A percentile compares a stretch with the other conserved stretches of the same genome.
Conservation (phyloP, 2,329 filamentous ascomycete species). For the Phymatotrichopsis omnivora region DNA sequence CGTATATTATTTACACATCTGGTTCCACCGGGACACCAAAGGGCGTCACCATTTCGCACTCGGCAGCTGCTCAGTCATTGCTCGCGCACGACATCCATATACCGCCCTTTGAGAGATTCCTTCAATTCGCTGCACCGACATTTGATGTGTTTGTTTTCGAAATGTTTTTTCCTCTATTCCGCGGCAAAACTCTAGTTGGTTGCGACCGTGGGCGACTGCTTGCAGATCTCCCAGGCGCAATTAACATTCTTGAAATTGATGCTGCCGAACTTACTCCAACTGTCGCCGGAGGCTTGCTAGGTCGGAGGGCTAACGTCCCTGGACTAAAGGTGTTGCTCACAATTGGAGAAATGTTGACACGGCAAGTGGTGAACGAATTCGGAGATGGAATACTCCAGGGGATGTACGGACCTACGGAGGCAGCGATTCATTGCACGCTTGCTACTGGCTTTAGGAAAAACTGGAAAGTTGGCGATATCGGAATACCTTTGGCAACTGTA, state of each 20-base stretch:
- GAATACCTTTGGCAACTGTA: constrained; percentile 68
- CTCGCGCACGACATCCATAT: constrained; percentile 72
- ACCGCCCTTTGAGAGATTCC: constrained; percentile 64
- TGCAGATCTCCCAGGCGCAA: constrained; percentile 58
- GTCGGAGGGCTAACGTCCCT: constrained; percentile 56
- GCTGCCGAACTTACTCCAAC: constrained; percentile 84
- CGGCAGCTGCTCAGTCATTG: constrained; percentile 68
- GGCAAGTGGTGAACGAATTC: constrained; percentile 67
- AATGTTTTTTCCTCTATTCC: constrained; percentile 76
- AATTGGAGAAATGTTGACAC: constrained; percentile 86
- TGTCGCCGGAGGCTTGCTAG: constrained; percentile 60
- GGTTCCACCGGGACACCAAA: constrained; percentile 84
- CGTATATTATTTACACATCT: constrained; percentile 91
- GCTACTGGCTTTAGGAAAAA: constrained; percentile 50
- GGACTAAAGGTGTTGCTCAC: constrained; percentile 62
- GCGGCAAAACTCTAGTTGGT: constrained; percentile 62
- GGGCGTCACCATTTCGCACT: constrained; percentile 72
- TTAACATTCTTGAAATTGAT: constrained; percentile 59
- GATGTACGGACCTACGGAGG: constrained; percentile 93
- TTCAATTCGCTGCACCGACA: constrained; percentile 85
- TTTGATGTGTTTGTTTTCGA: constrained; percentile 95
- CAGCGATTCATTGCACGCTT: constrained; percentile 79
- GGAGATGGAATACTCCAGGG: constrained; percentile 66
- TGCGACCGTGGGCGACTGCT: constrained; percentile 61
- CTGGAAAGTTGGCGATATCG: constrained; percentile 59